Evolutionary conservation across 2,329 filamentous ascomycete species (phyloP).

Genomic region (Capronia epimyces): DNA sequence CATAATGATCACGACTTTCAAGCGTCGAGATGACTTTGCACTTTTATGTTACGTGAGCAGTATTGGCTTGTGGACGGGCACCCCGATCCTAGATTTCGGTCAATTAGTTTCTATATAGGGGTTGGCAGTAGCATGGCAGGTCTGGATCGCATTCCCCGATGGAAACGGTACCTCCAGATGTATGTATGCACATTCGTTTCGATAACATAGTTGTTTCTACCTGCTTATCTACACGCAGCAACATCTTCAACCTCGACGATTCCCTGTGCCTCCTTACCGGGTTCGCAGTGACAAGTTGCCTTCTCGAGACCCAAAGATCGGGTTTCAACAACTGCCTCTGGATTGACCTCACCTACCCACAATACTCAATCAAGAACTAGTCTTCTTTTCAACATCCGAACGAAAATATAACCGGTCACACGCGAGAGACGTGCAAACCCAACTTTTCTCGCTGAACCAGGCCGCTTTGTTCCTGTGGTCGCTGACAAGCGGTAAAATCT

Average conservation of each 20-base stretch:
- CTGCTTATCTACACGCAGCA: neutral
- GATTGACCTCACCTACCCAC: conserved; percentile 11
- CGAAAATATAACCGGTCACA: too few species aligned
- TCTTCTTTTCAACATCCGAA: neutral
- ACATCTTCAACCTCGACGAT: neutral
- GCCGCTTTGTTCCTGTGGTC: neutral
- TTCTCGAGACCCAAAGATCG: neutral
- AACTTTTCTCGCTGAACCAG: neutral
- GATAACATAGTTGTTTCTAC: too few species aligned
- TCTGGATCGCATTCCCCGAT: too few species aligned
- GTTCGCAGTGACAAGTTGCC: conserved; percentile 4
- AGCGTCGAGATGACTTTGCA: too few species aligned
- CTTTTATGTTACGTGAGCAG: too few species aligned
- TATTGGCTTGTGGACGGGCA: too few species aligned
- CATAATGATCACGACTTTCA: too few species aligned
- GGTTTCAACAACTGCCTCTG: conserved; percentile 7
- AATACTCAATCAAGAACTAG: neutral
- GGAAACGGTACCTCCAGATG: too few species aligned
- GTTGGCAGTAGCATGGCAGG: too few species aligned
- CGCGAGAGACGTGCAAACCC: neutral
- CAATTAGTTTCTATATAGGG: too few species aligned
- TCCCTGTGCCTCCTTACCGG: neutral
- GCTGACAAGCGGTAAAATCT: neutral
- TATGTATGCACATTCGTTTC: too few species aligned
- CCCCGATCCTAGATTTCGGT: too few species aligned